Evolutionary conservation across 805 yeast genomes (phyloP).

Genomic region (Wickerhamiella parazyma): DNA sequence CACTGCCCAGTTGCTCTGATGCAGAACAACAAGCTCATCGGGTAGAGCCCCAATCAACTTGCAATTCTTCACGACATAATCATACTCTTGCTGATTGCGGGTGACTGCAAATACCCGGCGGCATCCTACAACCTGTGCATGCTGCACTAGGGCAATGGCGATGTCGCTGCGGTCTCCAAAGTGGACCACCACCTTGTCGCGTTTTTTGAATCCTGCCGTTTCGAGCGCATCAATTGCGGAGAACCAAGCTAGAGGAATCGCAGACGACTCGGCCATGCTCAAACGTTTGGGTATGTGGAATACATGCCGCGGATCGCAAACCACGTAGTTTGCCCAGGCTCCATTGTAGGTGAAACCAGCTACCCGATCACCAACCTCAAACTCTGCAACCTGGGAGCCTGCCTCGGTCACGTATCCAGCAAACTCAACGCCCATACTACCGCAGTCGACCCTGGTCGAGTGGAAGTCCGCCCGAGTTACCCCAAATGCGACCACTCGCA

Average conservation of each 20-base stretch:
- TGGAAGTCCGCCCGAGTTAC: conserved; percentile 26
- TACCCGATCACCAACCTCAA: conserved; percentile 26
- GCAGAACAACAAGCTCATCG: conserved; percentile 21
- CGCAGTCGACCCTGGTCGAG: conserved; percentile 19
- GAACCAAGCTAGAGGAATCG: conserved; percentile 28
- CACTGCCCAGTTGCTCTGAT: conserved; percentile 19
- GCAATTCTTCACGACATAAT: conserved; percentile 15
- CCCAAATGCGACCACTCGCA: conserved; percentile 25
- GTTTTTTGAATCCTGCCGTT: conserved; percentile 22
- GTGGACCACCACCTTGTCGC: conserved; percentile 24
- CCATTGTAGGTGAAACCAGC: conserved; percentile 29
- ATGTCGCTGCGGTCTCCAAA: conserved; percentile 25
- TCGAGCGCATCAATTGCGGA: conserved; percentile 26
- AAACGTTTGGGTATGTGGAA: conserved; percentile 19
- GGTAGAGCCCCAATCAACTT: conserved; percentile 16
- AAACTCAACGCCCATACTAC: conserved; percentile 26
- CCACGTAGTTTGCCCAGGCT: conserved; percentile 28
- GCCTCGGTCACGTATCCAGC: conserved; percentile 23
- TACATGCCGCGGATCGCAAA: conserved; percentile 20
- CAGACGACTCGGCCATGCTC: conserved; percentile 22
- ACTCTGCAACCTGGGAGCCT: conserved; percentile 11
- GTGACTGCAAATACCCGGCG: conserved; percentile 26
- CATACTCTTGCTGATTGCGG: conserved; percentile 21
- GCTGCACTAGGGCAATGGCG: conserved; percentile 28
- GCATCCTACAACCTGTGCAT: conserved; percentile 28